These are phyloP conservation scores for Didymella pinodella DNA, from an alignment of 2,329 filamentous ascomycete genomes.

Conservation along the genomic window DNA sequence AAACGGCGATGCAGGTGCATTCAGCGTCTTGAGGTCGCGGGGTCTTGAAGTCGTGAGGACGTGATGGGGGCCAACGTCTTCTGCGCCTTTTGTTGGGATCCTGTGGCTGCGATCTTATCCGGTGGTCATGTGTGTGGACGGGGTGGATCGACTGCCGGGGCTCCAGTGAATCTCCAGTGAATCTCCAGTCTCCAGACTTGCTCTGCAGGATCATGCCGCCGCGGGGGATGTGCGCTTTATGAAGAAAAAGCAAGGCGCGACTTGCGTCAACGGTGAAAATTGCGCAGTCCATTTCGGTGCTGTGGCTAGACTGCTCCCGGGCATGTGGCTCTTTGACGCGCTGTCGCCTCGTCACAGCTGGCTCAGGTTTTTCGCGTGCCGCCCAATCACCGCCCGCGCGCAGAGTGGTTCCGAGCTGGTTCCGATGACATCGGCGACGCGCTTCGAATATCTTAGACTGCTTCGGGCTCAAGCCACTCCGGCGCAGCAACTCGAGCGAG, in stretches of 20 bases:
- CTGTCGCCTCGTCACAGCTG: conserved; percentile 18
- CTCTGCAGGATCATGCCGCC: background rate
- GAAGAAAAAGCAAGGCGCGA: conserved; percentile 22
- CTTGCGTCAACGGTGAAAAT: conserved; percentile 21
- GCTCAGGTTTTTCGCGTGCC: conserved; percentile 24
- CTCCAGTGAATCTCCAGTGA: background rate
- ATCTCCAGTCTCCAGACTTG: background rate
- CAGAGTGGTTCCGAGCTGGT: conserved; percentile 27
- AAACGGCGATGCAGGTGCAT: conserved; percentile 19
- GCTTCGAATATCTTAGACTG: conserved; percentile 5
- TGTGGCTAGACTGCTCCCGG: conserved; percentile 23
- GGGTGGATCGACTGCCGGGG: conserved; percentile 7
- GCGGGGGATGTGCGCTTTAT: conserved; percentile 20
- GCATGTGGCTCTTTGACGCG: conserved; percentile 20
- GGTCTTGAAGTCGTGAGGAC: background rate
- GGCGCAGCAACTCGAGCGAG: conserved; percentile 17
- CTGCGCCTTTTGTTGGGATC: conserved; percentile 13
- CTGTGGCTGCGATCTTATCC: background rate
- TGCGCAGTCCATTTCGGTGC: conserved; percentile 14
- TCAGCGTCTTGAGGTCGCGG: background rate
- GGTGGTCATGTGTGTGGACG: conserved; percentile 18
- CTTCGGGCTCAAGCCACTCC: background rate
- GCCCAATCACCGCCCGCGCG: conserved; percentile 25
- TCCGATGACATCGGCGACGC: conserved; percentile 19
- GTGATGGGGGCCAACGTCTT: background rate